Evolutionary conservation across 2,329 filamentous ascomycete genomes (phyloP), one percentile per base, ranked within the genome.

Genomic region (Pyricularia sp.): DNA sequence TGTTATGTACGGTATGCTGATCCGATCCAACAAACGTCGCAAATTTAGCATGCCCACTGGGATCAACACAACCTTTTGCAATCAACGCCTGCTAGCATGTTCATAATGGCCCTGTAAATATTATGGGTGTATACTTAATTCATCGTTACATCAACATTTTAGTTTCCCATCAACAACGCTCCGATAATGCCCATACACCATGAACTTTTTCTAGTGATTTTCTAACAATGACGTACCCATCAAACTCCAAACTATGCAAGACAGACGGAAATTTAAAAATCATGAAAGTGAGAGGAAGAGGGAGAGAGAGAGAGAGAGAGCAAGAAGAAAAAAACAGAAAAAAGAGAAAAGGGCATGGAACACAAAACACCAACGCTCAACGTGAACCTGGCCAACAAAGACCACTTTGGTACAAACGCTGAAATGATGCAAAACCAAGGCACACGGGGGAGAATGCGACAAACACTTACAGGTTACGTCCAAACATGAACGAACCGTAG

Each of bases 401-500:
- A 57, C 22, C 4, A 3, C 53, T 24, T 24, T 24, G 53, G 53
- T 57, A 13, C 2, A 57, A 57, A 49, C 40, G 40, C 19, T n/a
- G 40, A n/a, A 57, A 57, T 12, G 5, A 24, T 24, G 53, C 22
- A 57, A 57, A 16, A 57, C 12, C 22, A 57, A 57, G 22, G 60
- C 31, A 19, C 60, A 26, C 4, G 22, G 53, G 57, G 31, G 19
- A 35, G 6, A 35, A 26, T 19, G 30, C 19, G 16, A 3, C 28
- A 19, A 28, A n/a, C 5, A 26, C 65, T 78, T 74, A 86, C 65
- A 86, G 74, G 71, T 82, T 81, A 69, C 82, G 77, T 71, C 82
- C 82, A 75, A 86, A 86, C 84, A 86, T 86, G 71, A 83, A 86
- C 28, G 79, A 83, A 26, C 94, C 94, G 73, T 97, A 97, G 72